Evolutionary conservation across 148 eudicot species (phyloP), one percentile per base, ranked within the genome.

Genomic region (Polygonum maritimum): DNA sequence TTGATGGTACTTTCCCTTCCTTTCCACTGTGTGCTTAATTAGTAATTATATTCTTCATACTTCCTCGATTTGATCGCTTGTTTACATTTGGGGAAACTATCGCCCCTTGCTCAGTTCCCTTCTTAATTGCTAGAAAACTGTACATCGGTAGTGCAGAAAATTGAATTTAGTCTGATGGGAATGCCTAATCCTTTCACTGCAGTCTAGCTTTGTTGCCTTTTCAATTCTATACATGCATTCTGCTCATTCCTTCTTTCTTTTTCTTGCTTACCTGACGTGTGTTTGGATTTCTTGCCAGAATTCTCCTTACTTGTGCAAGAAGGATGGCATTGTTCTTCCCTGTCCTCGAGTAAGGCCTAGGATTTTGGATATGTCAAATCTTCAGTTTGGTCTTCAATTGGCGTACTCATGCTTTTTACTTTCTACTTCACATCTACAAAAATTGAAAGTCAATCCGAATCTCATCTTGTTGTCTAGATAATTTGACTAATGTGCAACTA

Each of bases 291-390:
- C 15, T 80, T 80, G 71, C 63, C 88, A 95, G 97, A 95, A 89
- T 90, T 89, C 97, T 54, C 99, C 99, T 62, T 95, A 92, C 82
- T 85, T 95, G 85, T 95, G 99, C 92, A 85, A 79, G 76, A 95
- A 95, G 80, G 92, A 95, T 75, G 99, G 96, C 69, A 87, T 92
- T 76, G 82, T 82, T 79, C 96, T 95, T 79, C 92, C 80, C 8
- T 95, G 97, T 75, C 96, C 99, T 19, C 83, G 85, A 75, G 99
- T 92, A 88, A 90, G 96, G 80, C 82, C 51, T 48, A 22, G 14
- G 38, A 54, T 71, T 47, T 62, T 18, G 22, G 39, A 55, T 71
- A 36, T 52, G 33, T 18, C 58, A 16, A 33, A 67, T 8, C 36
- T 65, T 76, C 9, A 22, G 44, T 3, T 76, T 76, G 45, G 65